Evolutionary conservation across 2,329 filamentous ascomycete genomes (phyloP).

Genomic region (Chaetothyriales sp.): DNA sequence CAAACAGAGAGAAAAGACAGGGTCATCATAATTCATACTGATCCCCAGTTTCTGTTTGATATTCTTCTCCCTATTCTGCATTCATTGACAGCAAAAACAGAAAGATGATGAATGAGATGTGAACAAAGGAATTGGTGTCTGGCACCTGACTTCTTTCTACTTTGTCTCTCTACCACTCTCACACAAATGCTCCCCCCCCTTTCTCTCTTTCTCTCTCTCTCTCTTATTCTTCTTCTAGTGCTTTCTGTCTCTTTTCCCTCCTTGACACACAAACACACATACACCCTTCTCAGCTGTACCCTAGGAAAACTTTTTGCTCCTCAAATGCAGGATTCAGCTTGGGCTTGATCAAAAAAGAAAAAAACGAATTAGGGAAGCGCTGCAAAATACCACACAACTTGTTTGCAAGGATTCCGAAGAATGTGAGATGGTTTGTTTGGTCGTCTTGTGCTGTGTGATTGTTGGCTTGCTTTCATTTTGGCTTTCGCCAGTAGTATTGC

Average conservation of each 20-base stretch:
- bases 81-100: no score
- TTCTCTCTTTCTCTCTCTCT: not conserved
- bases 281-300: not conserved
- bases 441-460: no score
- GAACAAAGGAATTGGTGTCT: not conserved
- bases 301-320: not conserved
- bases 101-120: no score
- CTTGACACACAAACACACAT: not conserved
- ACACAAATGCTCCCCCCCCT: not conserved
- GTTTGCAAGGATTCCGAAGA: constrained; percentile 22
- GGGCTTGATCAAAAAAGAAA: not conserved
- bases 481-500: constrained; percentile 61
- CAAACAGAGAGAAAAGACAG: no score
- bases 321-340: not conserved
- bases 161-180: not conserved
- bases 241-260: not conserved
- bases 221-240: not conserved
- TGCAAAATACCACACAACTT: constrained; percentile 18
- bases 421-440: not conserved
- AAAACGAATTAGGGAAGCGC: no score
- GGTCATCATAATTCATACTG: no score
- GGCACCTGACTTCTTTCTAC: not conserved
- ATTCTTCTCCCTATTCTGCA: no score
- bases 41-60: no score
- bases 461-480: constrained; percentile 27